A percentile compares a stretch with the other conserved stretches of the same genome.
phyloP scores from a whole-genome alignment of 139 green algal species.

The Picocystis salinarum region DNA sequence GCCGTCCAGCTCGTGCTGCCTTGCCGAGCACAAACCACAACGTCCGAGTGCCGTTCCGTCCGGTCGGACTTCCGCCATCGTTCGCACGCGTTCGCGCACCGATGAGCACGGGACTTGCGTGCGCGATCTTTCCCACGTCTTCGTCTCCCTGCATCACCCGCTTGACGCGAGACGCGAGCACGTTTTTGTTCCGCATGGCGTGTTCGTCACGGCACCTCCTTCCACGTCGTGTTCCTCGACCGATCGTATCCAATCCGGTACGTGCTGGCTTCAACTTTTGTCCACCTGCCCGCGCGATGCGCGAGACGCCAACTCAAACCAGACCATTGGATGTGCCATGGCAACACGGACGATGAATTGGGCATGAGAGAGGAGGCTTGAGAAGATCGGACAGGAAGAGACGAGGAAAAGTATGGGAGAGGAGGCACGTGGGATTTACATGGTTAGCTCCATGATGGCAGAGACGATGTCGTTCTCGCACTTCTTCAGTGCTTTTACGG shows the following conservation, averaged over 20 bases:
- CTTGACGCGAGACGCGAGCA: slow-evolving; percentile 63
- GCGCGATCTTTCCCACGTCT: slow-evolving; percentile 83
- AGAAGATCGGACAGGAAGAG: too few species aligned
- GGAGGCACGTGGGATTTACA: too few species aligned
- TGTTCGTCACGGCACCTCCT: too few species aligned
- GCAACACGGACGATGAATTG: too few species aligned
- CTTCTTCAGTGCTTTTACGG: slow-evolving; percentile 79
- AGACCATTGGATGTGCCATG: too few species aligned
- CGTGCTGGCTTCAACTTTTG: too few species aligned
- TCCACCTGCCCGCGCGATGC: too few species aligned
- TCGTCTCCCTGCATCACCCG: slow-evolving; percentile 88
- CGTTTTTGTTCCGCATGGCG: slow-evolving; percentile 25
- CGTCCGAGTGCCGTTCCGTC: not conserved
- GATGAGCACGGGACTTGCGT: slow-evolving; percentile 66
- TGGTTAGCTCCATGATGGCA: slow-evolving; percentile 90
- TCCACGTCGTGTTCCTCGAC: too few species aligned
- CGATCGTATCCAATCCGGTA: too few species aligned
- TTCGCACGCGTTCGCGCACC: slow-evolving; percentile 25
- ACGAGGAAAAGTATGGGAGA: too few species aligned
- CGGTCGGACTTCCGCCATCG: not conserved
- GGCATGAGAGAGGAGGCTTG: too few species aligned
- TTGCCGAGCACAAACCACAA: not conserved
- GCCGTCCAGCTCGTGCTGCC: not conserved
- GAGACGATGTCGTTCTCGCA: slow-evolving; percentile 87
- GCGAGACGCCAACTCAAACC: too few species aligned